Conservation (phyloP, 2,329 filamentous ascomycete genomes). For the Exophiala sp. region DNA sequence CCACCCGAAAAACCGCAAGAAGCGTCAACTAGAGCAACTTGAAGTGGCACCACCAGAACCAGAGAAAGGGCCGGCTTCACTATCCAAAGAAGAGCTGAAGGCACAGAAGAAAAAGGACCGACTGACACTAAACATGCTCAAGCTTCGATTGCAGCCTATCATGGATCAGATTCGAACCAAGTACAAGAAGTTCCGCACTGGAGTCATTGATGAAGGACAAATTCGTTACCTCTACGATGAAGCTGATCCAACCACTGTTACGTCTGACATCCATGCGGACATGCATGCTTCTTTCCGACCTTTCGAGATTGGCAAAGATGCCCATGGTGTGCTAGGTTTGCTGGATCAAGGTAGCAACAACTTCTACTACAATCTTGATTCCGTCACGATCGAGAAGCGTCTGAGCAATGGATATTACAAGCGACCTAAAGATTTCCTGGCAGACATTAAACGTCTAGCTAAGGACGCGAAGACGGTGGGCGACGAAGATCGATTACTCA, state of each 20-base stretch:
- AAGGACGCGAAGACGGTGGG: slow-evolving; percentile 79
- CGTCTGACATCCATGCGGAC: slow-evolving; percentile 57
- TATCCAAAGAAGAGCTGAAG: slow-evolving; percentile 76
- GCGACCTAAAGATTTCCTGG: slow-evolving; percentile 81
- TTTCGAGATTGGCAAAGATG: slow-evolving; percentile 75
- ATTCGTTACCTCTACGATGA: slow-evolving; percentile 84
- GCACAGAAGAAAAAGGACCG: slow-evolving; percentile 77
- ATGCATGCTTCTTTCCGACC: slow-evolving; percentile 63
- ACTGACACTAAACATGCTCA: slow-evolving; percentile 78
- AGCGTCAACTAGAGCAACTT: slow-evolving; percentile 73
- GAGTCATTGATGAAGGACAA: slow-evolving; percentile 68
- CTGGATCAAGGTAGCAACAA: slow-evolving; percentile 72
- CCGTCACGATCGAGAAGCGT: slow-evolving; percentile 90
- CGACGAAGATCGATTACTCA: slow-evolving; percentile 78
- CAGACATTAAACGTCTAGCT: slow-evolving; percentile 78
- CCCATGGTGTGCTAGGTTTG: slow-evolving; percentile 72
- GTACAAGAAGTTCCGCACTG: slow-evolving; percentile 82
- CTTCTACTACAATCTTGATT: slow-evolving; percentile 93
- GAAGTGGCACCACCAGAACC: slow-evolving; percentile 70
- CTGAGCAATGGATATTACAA: slow-evolving; percentile 96
- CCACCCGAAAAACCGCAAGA: slow-evolving; percentile 80
- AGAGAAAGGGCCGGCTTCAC: slow-evolving; percentile 57
- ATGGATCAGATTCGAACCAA: slow-evolving; percentile 95
- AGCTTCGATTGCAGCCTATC: slow-evolving; percentile 84
- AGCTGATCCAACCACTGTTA: slow-evolving; percentile 65